Evolutionary conservation across 2,329 filamentous ascomycete species (phyloP), one percentile per base, ranked within the genome.

Genomic region (Epichloe elymi): DNA sequence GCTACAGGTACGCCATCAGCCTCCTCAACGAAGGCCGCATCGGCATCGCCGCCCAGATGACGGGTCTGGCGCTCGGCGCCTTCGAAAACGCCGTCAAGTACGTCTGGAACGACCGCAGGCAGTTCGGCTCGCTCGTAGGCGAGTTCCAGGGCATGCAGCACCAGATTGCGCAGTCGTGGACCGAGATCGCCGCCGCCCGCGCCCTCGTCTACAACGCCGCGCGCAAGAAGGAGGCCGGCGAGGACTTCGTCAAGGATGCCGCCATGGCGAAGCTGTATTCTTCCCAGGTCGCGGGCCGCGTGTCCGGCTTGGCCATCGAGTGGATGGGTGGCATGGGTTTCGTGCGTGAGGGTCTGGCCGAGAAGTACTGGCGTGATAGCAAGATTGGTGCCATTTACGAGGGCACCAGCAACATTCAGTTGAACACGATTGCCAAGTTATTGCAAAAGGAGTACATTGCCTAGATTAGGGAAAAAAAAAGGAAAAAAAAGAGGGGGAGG

Each of bases 281-380:
- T 2, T 93, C 87, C 4, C 93, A 98, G 71, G 88, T 98, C 35
- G 93, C 93, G 0, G 86, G 87, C 19, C 82, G 81, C 50, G 91
- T 98, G 19, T 86, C 85, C 51, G 83, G 90, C 6, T 78, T 86
- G 46, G 93, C 91, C 0, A 82, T 98, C 30, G 93, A 98, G 72
- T 98, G 93, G 93, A 97, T 97, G 91, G 93, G 93, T 46, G 93
- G 93, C 55, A 97, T 98, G 93, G 93, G 93, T 44, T 98, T 98
- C 61, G 93, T 98, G 15, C 76, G 93, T 43, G 93, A 98, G 68
- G 93, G 93, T 0, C 82, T 95, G 53, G 93, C 93, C 0, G 93
- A 98, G 80, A 98, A 98, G 80, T 96, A 85, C 74, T 98, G 85
- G 78, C 78, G 93, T 45, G 93, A 98, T 67, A 93, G 86, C 76